Evolutionary conservation across 2,329 filamentous ascomycete genomes (phyloP), one percentile per base, ranked within the genome.

Genomic region (Clarireedia hainanense): DNA sequence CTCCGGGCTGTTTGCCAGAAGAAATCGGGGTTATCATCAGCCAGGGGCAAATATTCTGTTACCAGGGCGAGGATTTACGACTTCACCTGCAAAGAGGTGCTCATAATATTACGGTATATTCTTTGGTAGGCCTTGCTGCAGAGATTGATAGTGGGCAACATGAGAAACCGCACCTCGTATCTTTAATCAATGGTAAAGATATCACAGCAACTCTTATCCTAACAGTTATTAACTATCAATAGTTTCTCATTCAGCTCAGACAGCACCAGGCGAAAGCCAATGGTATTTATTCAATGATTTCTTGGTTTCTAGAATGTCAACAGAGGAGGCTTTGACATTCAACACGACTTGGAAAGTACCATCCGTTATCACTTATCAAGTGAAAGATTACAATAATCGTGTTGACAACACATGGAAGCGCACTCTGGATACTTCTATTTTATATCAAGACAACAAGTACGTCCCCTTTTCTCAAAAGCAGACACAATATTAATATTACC

Each of bases 221-320:
- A 26, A 43, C 27, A 47, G 24, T 10, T 56, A 48, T 63, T 66
- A 45, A 64, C 51, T 26, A 45, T 36, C 20, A 26, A 15, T 54
- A 87, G 85, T 88, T 56, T 80, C 81, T 12, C 83, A 89, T 51
- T 83, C 88, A 0, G 81, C 83, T 54, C 75, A 78, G 0, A 76
- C 80, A 43, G 69, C 79, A 0, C 78, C 82, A 1, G 75, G 74
- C 3, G 79, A 83, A 60, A 86, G 82, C 65, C 85, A 86, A 64
- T 99, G 95, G 95, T 90, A 97, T 71, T 73, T 99, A 1, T 96
- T 99, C 75, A 99, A 99, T 64, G 94, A 99, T 72, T 99, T 99
- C 66, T 74, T 96, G 37, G 95, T 99, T 23, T 83, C 88, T 12
- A 84, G 86, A 9, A 82, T 96, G 15, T 82, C 85, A 34, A 80